Evolutionary conservation across 305 asterid genomes (phyloP).

Genomic region (Fraxinus baroniana): DNA sequence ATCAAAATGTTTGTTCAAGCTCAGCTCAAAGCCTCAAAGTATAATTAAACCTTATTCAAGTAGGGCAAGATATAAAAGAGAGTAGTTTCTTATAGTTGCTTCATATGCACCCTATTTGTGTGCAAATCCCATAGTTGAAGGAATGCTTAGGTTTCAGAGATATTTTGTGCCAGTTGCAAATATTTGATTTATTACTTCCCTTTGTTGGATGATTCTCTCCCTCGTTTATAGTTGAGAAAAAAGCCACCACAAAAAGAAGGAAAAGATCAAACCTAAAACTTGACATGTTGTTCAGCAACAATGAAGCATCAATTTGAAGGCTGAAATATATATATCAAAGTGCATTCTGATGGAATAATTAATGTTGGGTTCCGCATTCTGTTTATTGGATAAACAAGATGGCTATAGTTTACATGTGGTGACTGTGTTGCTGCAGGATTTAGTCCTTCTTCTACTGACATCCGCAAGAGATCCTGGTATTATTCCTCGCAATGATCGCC

Average conservation of each 20-base stretch:
- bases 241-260: background rate
- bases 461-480: constrained; percentile 90
- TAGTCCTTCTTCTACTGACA: constrained; percentile 70
- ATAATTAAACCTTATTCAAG: background rate
- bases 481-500: constrained; percentile 72
- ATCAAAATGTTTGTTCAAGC: background rate
- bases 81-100: background rate
- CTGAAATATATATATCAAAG: background rate
- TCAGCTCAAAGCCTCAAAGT: background rate
- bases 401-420: background rate
- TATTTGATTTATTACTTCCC: background rate
- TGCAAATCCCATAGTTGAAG: background rate
- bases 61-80: background rate
- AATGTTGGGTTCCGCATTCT: background rate
- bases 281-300: background rate
- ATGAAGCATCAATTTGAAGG: background rate
- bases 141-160: background rate
- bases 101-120: background rate
- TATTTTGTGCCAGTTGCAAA: background rate
- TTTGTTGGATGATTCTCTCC: background rate
- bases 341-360: background rate
- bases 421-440: constrained; percentile 43
- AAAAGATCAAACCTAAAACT: background rate
- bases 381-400: constrained; percentile 1
- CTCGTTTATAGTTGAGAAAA: background rate